Evolutionary conservation across 1,139 yeast genomes (phyloP).

Genomic region (Yamadazyma triangularis): DNA sequence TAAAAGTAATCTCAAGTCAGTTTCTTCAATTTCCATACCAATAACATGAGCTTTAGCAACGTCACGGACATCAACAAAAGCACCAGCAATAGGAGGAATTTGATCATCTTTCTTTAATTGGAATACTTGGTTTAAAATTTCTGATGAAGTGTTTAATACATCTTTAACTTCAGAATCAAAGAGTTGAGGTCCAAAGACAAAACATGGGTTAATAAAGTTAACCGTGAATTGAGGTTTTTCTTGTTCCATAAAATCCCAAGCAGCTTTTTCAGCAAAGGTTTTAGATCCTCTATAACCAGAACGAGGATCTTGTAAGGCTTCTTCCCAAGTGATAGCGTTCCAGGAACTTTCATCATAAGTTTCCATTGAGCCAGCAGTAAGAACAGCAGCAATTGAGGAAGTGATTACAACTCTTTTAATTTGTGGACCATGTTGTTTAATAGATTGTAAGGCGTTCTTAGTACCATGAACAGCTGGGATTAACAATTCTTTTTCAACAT

Average conservation of each 20-base stretch:
- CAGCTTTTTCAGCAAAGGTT: constrained; percentile 46
- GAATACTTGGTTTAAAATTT: constrained; percentile 17
- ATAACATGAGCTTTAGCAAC: constrained; percentile 43
- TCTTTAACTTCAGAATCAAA: constrained; percentile 23
- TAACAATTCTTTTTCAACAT: constrained; percentile 25
- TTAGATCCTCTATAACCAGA: constrained; percentile 47
- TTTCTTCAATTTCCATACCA: constrained; percentile 24
- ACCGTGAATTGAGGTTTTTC: constrained; percentile 29
- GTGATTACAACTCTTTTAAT: constrained; percentile 24
- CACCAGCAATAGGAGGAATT: constrained; percentile 8
- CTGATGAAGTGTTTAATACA: constrained; percentile 36
- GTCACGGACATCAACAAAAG: constrained; percentile 45
- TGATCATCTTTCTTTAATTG: constrained; percentile 8
- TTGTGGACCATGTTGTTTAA: constrained; percentile 19
- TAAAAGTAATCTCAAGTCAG: constrained; percentile 12
- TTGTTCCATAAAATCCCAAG: constrained; percentile 36
- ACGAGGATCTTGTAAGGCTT: constrained; percentile 18
- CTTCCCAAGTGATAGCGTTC: constrained; percentile 31
- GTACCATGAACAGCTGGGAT: constrained; percentile 31
- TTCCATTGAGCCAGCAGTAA: constrained; percentile 5
- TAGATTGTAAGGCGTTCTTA: constrained; percentile 22
- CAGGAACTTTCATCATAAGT: constrained; percentile 26
- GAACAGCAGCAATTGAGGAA: constrained; percentile 21
- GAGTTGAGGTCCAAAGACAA: constrained; percentile 39
- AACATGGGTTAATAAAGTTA: constrained; percentile 41